Percentiles rank a stretch among this genome's conserved stretches.
Conservation (phyloP, 441 rosid genomes). For the Populus hybrid region DNA sequence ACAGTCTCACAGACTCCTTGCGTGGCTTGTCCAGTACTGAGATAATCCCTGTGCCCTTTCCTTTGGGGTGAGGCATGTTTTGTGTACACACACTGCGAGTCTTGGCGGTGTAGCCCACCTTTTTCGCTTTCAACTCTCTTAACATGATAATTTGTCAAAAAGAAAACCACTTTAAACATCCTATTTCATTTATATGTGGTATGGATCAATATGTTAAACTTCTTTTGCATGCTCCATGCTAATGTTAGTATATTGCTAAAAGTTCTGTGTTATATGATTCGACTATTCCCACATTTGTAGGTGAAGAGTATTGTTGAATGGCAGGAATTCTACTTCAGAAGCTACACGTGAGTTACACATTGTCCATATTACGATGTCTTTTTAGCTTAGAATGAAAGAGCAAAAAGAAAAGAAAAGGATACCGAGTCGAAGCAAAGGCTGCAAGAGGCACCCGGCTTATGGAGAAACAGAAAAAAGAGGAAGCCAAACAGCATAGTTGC, state of each 20-base stretch:
- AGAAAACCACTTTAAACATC: not conserved
- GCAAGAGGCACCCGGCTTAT: slow-evolving; percentile 83
- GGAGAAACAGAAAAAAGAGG: slow-evolving; percentile 86
- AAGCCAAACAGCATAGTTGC: slow-evolving; percentile 82
- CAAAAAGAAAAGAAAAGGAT: not conserved
- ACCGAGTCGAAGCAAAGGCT: slow-evolving; percentile 88
- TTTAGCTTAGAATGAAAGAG: not conserved
- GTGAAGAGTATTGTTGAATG: slow-evolving; percentile 93
- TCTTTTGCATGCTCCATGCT: not conserved
- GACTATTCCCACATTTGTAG: slow-evolving; percentile 34
- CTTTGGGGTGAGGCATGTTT: not conserved
- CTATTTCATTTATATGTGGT: not conserved
- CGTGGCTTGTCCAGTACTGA: slow-evolving; percentile 70
- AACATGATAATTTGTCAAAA: not conserved
- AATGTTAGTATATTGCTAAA: not conserved
- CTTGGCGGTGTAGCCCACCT: not conserved
- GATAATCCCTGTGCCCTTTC: slow-evolving; percentile 34
- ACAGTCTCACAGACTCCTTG: slow-evolving; percentile 78
- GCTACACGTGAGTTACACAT: slow-evolving; percentile 63
- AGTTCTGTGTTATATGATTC: slow-evolving; percentile 4
- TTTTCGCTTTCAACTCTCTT: not conserved
- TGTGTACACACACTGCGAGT: not conserved
- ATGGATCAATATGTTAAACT: not conserved
- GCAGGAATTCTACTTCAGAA: slow-evolving; percentile 76
- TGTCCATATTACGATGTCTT: not conserved